Evolutionary conservation across 352 stramenopile genomes (phyloP).

Genomic region (Plasmopara viticola): DNA sequence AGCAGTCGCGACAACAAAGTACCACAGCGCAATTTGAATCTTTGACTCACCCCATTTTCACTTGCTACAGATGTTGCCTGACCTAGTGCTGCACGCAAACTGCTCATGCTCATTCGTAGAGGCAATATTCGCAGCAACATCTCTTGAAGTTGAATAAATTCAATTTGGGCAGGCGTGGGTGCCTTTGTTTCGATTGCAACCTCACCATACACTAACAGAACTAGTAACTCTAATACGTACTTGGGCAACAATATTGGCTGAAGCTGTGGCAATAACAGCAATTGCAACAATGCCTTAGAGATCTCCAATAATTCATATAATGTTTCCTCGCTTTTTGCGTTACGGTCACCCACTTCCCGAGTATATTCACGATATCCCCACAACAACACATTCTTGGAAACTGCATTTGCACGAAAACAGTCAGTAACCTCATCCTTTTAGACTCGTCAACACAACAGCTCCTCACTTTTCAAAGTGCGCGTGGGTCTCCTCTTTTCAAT

Average conservation of each 20-base stretch:
- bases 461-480: slow-evolving; percentile 75
- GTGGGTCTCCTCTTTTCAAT: slow-evolving; percentile 64
- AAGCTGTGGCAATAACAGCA: slow-evolving; percentile 67
- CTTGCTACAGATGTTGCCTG: slow-evolving; percentile 25
- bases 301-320: slow-evolving; percentile 35
- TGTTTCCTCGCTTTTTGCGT: slow-evolving; percentile 10
- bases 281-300: slow-evolving; percentile 41
- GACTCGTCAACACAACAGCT: background rate
- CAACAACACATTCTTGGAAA: slow-evolving; percentile 48
- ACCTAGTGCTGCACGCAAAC: slow-evolving; percentile 55
- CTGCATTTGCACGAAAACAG: slow-evolving; percentile 20
- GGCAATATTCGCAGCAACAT: slow-evolving; percentile 48
- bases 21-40: slow-evolving; percentile 63
- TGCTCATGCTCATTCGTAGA: slow-evolving; percentile 68
- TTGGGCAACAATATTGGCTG: slow-evolving; percentile 74
- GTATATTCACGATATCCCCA: slow-evolving; percentile 30
- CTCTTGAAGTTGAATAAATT: slow-evolving; percentile 34
- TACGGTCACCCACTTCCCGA: slow-evolving; percentile 4
- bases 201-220: slow-evolving; percentile 53
- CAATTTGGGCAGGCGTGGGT: slow-evolving; percentile 12
- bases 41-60: slow-evolving; percentile 14
- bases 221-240: slow-evolving; percentile 71
- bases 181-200: slow-evolving; percentile 18
- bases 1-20: slow-evolving; percentile 51
- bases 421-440: slow-evolving; percentile 4